Base-by-base conservation (phyloP, 192 early-diverging fungal genomes). In the Polychytrium aggregatum region DNA sequence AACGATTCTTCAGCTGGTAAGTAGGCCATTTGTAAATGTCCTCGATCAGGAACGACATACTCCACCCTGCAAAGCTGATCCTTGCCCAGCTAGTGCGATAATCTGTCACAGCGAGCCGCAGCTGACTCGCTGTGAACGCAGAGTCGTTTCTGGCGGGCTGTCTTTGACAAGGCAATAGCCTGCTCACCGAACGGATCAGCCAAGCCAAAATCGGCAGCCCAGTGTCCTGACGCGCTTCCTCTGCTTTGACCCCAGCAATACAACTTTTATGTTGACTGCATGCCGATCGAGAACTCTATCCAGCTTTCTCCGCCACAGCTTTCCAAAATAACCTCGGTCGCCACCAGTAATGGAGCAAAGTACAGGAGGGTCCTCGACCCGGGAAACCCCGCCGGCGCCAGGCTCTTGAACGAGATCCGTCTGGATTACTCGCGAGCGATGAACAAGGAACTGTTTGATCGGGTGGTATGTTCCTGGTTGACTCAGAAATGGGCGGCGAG, bases 261-360 rank as follows among this genome's bases (percentile, higher is more conserved):
- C 48, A 49, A 55, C 28, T 68, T 77, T 37, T 74, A 55, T 49
- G 35, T 75, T 31, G 71, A 77, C 47, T 65, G 67, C 54, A 77
- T 77, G 71, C 74, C 74, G 10, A 61, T 50, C 1, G 53, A 62
- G 8, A 50, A 72, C 20, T 42, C 57, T 9, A 9, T 59, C n/a
- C n/a, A n/a, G n/a, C n/a, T n/a, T n/a, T n/a, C n/a, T n/a, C n/a
- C n/a, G n/a, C n/a, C n/a, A n/a, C n/a, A n/a, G n/a, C n/a, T n/a
- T n/a, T n/a, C n/a, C n/a, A n/a, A n/a, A n/a, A n/a, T n/a, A n/a
- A n/a, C n/a, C n/a, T n/a, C n/a, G n/a, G n/a, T n/a, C n/a, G n/a
- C n/a, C n/a, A n/a, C n/a, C n/a, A n/a, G n/a, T n/a, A n/a, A n/a
- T 52, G 59, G 1, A 56, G 57, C 34, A 50, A 62, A 31, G 22